phyloP scores from a whole-genome alignment of 106 monocot genomes.

The Gastrodia elata region DNA sequence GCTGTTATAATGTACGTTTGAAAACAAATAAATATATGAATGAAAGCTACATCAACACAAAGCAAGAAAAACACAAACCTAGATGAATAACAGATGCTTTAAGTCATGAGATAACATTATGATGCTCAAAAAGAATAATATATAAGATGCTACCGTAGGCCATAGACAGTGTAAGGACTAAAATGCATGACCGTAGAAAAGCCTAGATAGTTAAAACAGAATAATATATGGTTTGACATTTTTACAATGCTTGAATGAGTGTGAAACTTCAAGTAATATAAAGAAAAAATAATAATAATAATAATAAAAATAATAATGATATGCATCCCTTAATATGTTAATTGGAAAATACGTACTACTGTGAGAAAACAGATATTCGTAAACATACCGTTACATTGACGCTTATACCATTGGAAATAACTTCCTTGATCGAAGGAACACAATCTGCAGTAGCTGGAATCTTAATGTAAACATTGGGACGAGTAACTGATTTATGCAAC shows the following conservation, averaged over 20 bases:
- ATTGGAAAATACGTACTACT: background rate
- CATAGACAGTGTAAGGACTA: too few species aligned
- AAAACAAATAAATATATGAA: background rate
- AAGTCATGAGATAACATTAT: too few species aligned
- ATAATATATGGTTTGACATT: background rate
- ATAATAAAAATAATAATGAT: too few species aligned
- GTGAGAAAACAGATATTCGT: background rate
- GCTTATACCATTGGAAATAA: slow-evolving; percentile 71
- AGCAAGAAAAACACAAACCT: background rate
- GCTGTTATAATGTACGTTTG: background rate
- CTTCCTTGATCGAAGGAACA: slow-evolving; percentile 74
- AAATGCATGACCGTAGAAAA: background rate
- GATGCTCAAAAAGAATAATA: too few species aligned
- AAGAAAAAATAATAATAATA: background rate
- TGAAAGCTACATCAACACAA: background rate
- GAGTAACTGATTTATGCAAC: slow-evolving; percentile 63
- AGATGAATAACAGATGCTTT: background rate
- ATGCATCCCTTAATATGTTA: background rate
- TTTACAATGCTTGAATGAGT: background rate
- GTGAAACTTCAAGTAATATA: background rate
- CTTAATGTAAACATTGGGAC: slow-evolving; percentile 85
- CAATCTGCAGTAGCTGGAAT: slow-evolving; percentile 98
- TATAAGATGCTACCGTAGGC: too few species aligned
- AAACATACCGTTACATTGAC: slow-evolving; percentile 91
- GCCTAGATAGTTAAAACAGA: background rate